Base-by-base conservation (phyloP, 2,329 filamentous ascomycete genomes). In the Pyricularia grisea region DNA sequence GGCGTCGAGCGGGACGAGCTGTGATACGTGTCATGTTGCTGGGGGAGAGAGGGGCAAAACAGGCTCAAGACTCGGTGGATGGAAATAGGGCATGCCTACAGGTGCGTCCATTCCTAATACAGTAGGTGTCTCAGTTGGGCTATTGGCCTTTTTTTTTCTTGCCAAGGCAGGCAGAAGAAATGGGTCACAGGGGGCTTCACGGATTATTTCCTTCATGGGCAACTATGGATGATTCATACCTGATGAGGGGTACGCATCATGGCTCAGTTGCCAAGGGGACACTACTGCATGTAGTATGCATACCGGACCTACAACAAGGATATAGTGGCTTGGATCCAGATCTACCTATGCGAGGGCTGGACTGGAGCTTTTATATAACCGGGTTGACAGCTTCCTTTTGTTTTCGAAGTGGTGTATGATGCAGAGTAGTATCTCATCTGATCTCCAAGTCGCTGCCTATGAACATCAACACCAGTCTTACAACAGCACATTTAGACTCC, bases 1-100 rank as follows among this genome's bases (percentile, higher is more conserved):
- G 63, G 61, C n/a, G 31, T 74, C 10, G 74, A 68, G 23, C 79
- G 76, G 72, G 79, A 83, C 71, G 81, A 82, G 75, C 71, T 82
- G 71, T 81, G 69, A 72, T 30, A 30, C 3, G 20, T 25, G 23
- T 42, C 6, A 61, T n/a, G n/a, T 33, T 36, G 58, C 23, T 12
- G 58, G 17, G 58, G 27, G 65, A 20, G 17, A 25, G 23, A 11
- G 20, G 31, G 27, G 11, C 5, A 27, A 36, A 60, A 30, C 28
- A 66, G 5, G 33, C 33, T 12, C 14, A 36, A 14, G 33, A 17
- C 12, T 17, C 12, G 33, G 33, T 36, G 33, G 33, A 36, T 36
- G 33, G 33, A 17, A 36, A 12, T 12, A 12, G 14, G 4, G 31
- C 10, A 33, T 12, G 33, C 14, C 33, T 6, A 17, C 7, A 27